These are phyloP conservation scores for Prototheca wickerhamii DNA, from an alignment of 163 green algal genomes.

Conservation along the genomic window DNA sequence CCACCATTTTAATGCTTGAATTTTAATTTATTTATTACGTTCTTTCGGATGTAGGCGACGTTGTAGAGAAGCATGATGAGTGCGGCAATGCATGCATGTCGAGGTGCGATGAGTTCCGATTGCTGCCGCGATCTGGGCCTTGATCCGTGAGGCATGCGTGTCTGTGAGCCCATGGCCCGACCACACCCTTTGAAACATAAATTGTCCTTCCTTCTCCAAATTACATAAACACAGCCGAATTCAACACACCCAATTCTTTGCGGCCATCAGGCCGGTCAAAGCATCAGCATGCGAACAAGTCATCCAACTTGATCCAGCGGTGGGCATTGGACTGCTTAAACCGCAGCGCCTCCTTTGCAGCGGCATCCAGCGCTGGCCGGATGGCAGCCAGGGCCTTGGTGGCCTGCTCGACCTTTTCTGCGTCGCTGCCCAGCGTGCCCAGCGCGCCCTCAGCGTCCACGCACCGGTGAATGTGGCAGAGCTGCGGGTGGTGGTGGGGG, in stretches of 20 bases:
- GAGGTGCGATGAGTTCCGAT: too few relatives aligned
- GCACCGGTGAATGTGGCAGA: constrained; percentile 44
- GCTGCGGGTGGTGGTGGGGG: constrained; percentile 20
- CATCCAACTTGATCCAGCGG: background rate
- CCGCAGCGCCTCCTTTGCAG: constrained; percentile 1
- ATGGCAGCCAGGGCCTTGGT: constrained; percentile 9
- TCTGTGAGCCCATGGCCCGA: background rate
- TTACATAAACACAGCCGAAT: too few relatives aligned
- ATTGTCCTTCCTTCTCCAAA: background rate
- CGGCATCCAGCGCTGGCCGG: constrained; percentile 26
- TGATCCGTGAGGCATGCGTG: background rate
- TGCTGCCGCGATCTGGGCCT: too few relatives aligned
- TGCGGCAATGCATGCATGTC: background rate
- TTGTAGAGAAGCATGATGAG: too few relatives aligned
- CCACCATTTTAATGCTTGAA: background rate
- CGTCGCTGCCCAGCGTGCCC: constrained; percentile 20
- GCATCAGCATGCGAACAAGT: background rate
- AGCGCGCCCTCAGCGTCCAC: constrained; percentile 38
- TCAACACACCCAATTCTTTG: too few relatives aligned
- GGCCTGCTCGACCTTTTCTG: constrained; percentile 10
- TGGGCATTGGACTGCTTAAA: background rate
- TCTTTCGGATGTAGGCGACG: too few relatives aligned
- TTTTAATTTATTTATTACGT: background rate
- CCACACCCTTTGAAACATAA: background rate
- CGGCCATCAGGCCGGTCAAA: too few relatives aligned